Percentiles rank a stretch among this genome's conserved stretches.
Evolutionary conservation across 768 basidiomycete species (phyloP).

Genomic region (Russula olivacea): DNA sequence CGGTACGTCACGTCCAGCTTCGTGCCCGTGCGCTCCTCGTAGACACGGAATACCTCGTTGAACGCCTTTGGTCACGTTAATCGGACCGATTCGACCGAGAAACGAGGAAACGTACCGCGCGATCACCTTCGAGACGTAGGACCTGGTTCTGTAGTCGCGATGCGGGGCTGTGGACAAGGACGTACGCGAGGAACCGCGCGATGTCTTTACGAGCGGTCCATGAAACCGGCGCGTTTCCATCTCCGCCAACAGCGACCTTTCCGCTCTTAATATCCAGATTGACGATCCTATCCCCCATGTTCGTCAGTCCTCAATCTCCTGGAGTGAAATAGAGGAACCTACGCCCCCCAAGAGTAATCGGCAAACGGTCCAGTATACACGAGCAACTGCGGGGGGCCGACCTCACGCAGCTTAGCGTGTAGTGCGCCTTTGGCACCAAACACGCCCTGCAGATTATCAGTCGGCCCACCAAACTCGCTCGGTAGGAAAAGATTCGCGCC

Average conservation of each 20-base stretch:
- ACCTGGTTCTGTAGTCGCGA: slow-evolving; percentile 18
- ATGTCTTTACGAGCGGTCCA: slow-evolving; percentile 25
- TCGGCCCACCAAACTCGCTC: slow-evolving; percentile 30
- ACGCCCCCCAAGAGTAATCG: slow-evolving; percentile 18
- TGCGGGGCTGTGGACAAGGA: slow-evolving; percentile 20
- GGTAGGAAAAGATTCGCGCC: slow-evolving; percentile 24
- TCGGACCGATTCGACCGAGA: neutral
- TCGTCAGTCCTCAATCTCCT: neutral
- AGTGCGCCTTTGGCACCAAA: slow-evolving; percentile 14
- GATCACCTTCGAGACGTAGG: slow-evolving; percentile 23
- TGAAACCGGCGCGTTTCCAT: slow-evolving; percentile 21
- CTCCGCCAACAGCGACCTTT: slow-evolving; percentile 20
- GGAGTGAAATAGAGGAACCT: neutral
- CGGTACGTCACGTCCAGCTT: slow-evolving; percentile 20
- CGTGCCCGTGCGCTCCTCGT: slow-evolving; percentile 20
- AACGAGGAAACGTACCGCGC: slow-evolving; percentile 11
- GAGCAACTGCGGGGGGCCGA: slow-evolving; percentile 22
- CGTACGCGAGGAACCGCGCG: slow-evolving; percentile 25
- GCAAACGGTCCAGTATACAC: slow-evolving; percentile 25
- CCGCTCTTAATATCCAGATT: slow-evolving; percentile 16
- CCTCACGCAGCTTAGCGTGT: slow-evolving; percentile 17
- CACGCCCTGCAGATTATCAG: slow-evolving; percentile 8
- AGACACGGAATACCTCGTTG: slow-evolving; percentile 24
- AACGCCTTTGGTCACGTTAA: slow-evolving; percentile 12
- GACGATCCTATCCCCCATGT: neutral